A percentile compares a stretch with the other conserved stretches of the same genome.
Conservation (phyloP, 148 eudicot genomes). For the Spergularia marina region DNA sequence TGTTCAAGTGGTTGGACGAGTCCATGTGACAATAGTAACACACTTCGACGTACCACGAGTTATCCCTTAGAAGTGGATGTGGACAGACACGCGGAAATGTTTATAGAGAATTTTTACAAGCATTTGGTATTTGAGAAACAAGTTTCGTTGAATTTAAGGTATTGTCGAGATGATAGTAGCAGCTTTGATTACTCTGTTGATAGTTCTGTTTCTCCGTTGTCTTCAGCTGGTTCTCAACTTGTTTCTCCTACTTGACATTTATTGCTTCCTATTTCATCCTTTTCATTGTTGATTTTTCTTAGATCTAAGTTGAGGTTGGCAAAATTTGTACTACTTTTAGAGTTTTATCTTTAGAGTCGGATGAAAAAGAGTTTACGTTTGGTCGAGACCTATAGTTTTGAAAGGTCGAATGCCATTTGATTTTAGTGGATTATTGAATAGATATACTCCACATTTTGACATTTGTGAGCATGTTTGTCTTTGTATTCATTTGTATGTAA, state of each 20-base stretch:
- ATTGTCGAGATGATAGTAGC: slow-evolving; percentile 12
- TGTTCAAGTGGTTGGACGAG: slow-evolving; percentile 18
- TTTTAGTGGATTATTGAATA: background rate
- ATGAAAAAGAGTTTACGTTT: background rate
- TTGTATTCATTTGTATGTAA: too few relatives aligned
- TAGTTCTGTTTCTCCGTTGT: slow-evolving; percentile 27
- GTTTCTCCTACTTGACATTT: slow-evolving; percentile 16
- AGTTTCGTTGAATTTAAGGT: slow-evolving; percentile 36
- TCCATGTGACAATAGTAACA: background rate
- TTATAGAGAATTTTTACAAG: slow-evolving; percentile 31
- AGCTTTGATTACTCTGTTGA: slow-evolving; percentile 18
- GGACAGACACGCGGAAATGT: slow-evolving; percentile 35
- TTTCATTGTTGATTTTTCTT: background rate
- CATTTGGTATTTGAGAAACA: slow-evolving; percentile 35
- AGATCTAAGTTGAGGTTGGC: too few relatives aligned
- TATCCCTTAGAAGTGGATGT: slow-evolving; percentile 30
- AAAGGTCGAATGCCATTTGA: background rate
- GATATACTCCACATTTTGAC: background rate
- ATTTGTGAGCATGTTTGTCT: background rate
- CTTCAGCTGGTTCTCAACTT: slow-evolving; percentile 10
- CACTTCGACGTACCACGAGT: slow-evolving; percentile 30
- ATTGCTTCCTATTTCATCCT: too few relatives aligned
- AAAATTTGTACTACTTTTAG: too few relatives aligned
- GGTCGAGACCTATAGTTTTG: background rate
- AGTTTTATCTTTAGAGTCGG: background rate